phyloP scores from a whole-genome alignment of 345 rosid species.

The Combretum micranthum region DNA sequence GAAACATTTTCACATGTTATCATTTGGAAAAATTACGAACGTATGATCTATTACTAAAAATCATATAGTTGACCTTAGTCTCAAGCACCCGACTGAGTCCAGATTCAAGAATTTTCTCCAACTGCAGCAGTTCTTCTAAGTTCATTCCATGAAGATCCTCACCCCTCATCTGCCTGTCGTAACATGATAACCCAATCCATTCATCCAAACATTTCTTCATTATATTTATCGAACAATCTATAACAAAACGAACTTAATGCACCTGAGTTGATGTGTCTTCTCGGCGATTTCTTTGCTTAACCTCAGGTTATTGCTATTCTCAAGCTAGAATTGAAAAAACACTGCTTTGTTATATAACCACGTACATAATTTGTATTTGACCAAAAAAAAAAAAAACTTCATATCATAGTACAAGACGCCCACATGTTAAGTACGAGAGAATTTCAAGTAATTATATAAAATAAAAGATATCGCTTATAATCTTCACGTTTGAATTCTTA shows the following conservation, averaged over 20 bases:
- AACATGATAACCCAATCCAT: neutral
- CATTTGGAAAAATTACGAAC: neutral
- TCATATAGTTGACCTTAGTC: conserved; percentile 23
- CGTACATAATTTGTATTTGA: neutral
- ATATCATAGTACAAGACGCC: too few species aligned
- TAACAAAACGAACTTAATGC: neutral
- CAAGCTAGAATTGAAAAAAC: conserved; percentile 25
- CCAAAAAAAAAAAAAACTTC: too few species aligned
- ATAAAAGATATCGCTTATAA: neutral
- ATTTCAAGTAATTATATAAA: too few species aligned
- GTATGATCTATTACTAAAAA: too few species aligned
- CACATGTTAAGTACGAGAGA: too few species aligned
- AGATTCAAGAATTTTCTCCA: conserved; percentile 37
- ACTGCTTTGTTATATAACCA: neutral
- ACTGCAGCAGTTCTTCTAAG: conserved; percentile 36
- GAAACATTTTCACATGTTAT: neutral
- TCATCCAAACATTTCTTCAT: neutral
- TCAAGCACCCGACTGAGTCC: conserved; percentile 31
- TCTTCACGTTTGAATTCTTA: neutral
- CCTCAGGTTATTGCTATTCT: conserved; percentile 27
- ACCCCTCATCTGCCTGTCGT: conserved; percentile 44
- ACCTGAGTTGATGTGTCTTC: conserved; percentile 52
- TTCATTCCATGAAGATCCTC: conserved; percentile 44
- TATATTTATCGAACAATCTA: neutral
- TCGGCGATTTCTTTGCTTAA: conserved; percentile 49